Evolutionary conservation across 2,329 filamentous ascomycete genomes (phyloP), one percentile per base, ranked within the genome.

Genomic region (Aspergillus uvarum): DNA sequence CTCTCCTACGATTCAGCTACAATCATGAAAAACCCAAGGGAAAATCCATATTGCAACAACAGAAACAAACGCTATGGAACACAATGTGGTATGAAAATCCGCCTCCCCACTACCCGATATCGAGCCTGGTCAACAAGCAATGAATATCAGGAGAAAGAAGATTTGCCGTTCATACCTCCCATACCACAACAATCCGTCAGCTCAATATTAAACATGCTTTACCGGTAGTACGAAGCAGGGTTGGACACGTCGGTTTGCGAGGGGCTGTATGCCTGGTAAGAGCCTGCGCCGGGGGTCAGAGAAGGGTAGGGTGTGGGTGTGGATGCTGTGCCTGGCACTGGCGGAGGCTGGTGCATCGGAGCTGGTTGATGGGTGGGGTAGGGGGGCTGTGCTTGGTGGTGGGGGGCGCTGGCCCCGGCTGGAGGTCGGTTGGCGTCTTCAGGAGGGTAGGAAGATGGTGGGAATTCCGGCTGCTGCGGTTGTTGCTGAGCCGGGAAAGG

Each of bases 191-290:
- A 31, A 29, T 58, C 42, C 55, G 44, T 57, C 44, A 21, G 51
- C 32, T 54, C 29, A 11, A 50, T 29, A 19, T 24, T 8, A n/a
- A 12, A 51, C 3, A 35, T 14, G 24, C 26, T 59, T 66, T 69
- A 77, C 65, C 73, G 72, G 60, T 79, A 79, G 57, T 70, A 79
- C 3, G 74, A 73, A 53, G 71, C 70, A 6, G 76, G 76, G 59
- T 78, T 78, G 31, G 73, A 58, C 31, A 67, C 64, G 16, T 68
- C 68, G 21, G 68, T 66, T 57, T 71, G 69, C n/a, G 72, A 51
- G n/a, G 71, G 69, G 42, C 75, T 72, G 62, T 78, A 78, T 7
- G 74, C 70, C 59, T 76, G 73, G 56, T 78, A 79, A 12, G 68
- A 66, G 3, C 61, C 66, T 47, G 59, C 62, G 19, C 62, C 63